Evolutionary conservation across 2,329 filamentous ascomycete genomes (phyloP).

Genomic region (Sphaerostilbella broomeana): DNA sequence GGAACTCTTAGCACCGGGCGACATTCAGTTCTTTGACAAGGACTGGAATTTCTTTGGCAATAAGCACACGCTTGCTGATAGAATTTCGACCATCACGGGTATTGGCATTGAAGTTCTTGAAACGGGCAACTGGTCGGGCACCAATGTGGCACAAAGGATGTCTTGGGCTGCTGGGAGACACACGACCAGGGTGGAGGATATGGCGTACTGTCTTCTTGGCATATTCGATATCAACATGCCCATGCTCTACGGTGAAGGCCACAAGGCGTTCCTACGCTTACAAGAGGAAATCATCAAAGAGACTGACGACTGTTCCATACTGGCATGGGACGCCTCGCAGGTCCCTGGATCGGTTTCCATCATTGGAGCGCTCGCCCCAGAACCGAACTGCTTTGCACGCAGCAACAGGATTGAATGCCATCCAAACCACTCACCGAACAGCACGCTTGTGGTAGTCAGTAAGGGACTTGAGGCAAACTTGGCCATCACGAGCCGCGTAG

Average conservation of each 20-base stretch:
- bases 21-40: conserved; percentile 24
- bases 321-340: too few relatives aligned
- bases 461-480: too few relatives aligned
- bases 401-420: too few relatives aligned
- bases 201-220: conserved; percentile 21
- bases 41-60: conserved; percentile 24
- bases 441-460: too few relatives aligned
- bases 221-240: conserved; percentile 23
- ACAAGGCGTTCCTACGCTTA: conserved; percentile 18
- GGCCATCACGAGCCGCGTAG: too few relatives aligned
- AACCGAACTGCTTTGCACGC: too few relatives aligned
- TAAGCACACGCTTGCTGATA: conserved; percentile 14
- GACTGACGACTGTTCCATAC: too few relatives aligned
- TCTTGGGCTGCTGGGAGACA: conserved; percentile 18
- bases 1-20: conserved; percentile 50
- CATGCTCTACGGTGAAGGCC: conserved; percentile 22
- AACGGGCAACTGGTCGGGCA: background rate
- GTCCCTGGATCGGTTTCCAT: too few relatives aligned
- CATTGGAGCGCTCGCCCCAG: too few relatives aligned
- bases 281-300: conserved; percentile 21
- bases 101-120: conserved; percentile 4
- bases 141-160: conserved; percentile 18
- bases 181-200: conserved; percentile 21
- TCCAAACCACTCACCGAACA: too few relatives aligned
- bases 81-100: conserved; percentile 19